phyloP scores from a whole-genome alignment of 2,329 filamentous ascomycete species.

The Hypoxylon sp. region DNA sequence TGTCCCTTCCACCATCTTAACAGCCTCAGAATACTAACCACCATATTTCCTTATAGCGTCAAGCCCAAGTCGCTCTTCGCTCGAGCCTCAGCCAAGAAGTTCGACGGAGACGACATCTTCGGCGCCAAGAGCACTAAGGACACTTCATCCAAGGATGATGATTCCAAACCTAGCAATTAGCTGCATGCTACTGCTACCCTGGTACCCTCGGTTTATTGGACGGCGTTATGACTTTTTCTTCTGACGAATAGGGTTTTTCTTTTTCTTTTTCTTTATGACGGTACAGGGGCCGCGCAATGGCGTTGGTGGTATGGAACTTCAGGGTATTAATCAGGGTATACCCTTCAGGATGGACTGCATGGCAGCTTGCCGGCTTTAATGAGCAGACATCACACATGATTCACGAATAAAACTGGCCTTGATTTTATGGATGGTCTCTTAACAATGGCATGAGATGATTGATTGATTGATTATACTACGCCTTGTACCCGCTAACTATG shows the following conservation, averaged over 20 bases:
- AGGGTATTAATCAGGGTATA: slow-evolving; percentile 18
- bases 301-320: slow-evolving; percentile 44
- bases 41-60: slow-evolving; percentile 59
- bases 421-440: slow-evolving; percentile 1
- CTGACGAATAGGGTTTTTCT: slow-evolving; percentile 13
- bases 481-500: slow-evolving; percentile 76
- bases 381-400: slow-evolving; percentile 47
- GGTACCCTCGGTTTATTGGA: slow-evolving; percentile 23
- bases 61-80: slow-evolving; percentile 79
- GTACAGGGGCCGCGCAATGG: slow-evolving; percentile 35
- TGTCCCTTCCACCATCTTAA: neutral
- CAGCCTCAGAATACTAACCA: slow-evolving; percentile 43
- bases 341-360: slow-evolving; percentile 25
- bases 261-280: slow-evolving; percentile 21
- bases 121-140: slow-evolving; percentile 56
- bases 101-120: slow-evolving; percentile 63
- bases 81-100: slow-evolving; percentile 75
- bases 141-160: slow-evolving; percentile 22
- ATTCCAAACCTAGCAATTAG: slow-evolving; percentile 15
- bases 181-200: neutral
- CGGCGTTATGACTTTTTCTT: slow-evolving; percentile 20
- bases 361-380: slow-evolving; percentile 44
- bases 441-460: slow-evolving; percentile 2
- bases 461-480: slow-evolving; percentile 58
- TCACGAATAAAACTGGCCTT: slow-evolving; percentile 38